Conservation (phyloP, 192 early-diverging fungal species). For the Linnemannia exigua region DNA sequence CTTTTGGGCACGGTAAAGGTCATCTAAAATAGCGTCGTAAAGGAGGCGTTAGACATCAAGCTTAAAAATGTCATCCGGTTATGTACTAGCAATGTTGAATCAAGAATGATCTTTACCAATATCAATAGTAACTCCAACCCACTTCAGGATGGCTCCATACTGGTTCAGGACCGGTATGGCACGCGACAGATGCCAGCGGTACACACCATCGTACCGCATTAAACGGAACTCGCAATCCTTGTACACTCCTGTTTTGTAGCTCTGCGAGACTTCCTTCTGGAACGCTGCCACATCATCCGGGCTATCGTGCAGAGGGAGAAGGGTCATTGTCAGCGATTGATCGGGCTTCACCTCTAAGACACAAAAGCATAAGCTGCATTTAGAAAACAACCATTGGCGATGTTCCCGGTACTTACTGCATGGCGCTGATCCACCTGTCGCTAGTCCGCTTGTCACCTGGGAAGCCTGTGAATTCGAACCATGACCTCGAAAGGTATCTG, state of each 20-base stretch:
- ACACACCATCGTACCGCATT: slow-evolving; percentile 53
- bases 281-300: slow-evolving; percentile 50
- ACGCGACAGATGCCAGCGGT: slow-evolving; percentile 51
- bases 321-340: neutral
- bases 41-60: neutral
- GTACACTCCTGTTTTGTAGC: slow-evolving; percentile 55
- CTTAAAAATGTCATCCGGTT: no score
- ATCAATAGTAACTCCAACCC: slow-evolving; percentile 53
- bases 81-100: no score
- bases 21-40: slow-evolving; percentile 18
- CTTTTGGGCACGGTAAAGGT: slow-evolving; percentile 56
- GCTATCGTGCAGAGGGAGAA: slow-evolving; percentile 10
- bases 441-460: slow-evolving; percentile 46
- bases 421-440: slow-evolving; percentile 52
- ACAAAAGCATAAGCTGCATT: neutral
- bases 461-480: slow-evolving; percentile 53
- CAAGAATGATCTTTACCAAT: slow-evolving; percentile 27
- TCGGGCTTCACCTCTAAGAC: no score
- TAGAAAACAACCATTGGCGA: no score
- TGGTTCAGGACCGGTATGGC: slow-evolving; percentile 50
- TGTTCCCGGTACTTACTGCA: slow-evolving; percentile 42
- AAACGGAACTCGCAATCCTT: slow-evolving; percentile 57
- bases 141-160: slow-evolving; percentile 42
- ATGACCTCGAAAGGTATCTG: slow-evolving; percentile 46
- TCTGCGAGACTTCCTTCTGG: slow-evolving; percentile 55